These are phyloP conservation scores for Dictyostelium brefeldianum DNA, from an alignment of 78 protist species.

Conservation along the genomic window DNA sequence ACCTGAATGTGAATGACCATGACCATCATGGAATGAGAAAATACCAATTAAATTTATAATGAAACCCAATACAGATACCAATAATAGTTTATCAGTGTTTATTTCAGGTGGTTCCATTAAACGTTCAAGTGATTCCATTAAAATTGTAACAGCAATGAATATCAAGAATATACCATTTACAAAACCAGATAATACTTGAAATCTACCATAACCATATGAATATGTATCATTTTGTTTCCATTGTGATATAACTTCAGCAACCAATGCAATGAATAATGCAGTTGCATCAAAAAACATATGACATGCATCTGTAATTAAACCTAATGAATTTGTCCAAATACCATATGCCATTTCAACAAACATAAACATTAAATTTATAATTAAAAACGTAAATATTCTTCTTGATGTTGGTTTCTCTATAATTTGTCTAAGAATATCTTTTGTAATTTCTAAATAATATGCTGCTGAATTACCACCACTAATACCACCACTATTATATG, in stretches of 20 bases:
- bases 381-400: slow-evolving; percentile 89
- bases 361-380: slow-evolving; percentile 92
- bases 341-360: slow-evolving; percentile 96
- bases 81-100: slow-evolving; percentile 86
- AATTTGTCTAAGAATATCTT: slow-evolving; percentile 57
- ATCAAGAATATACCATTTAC: slow-evolving; percentile 94
- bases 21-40: slow-evolving; percentile 89
- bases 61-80: slow-evolving; percentile 95
- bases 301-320: slow-evolving; percentile 95
- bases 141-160: slow-evolving; percentile 89
- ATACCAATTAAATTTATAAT: slow-evolving; percentile 95
- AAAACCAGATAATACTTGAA: slow-evolving; percentile 94
- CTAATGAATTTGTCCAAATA: slow-evolving; percentile 93
- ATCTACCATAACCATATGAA: slow-evolving; percentile 94
- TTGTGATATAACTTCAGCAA: slow-evolving; percentile 88
- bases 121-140: slow-evolving; percentile 93
- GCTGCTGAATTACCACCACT: background rate
- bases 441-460: background rate
- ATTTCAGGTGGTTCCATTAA: slow-evolving; percentile 91
- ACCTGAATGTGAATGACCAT: slow-evolving; percentile 76
- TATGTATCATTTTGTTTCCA: slow-evolving; percentile 81
- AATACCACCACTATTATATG: background rate
- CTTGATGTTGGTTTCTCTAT: slow-evolving; percentile 82
- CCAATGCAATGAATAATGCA: slow-evolving; percentile 93
- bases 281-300: slow-evolving; percentile 98